A percentile compares a stretch with the other conserved stretches of the same genome.
phyloP scores from a whole-genome alignment of 2,329 filamentous ascomycete genomes.

The Cordyceps javanica region DNA sequence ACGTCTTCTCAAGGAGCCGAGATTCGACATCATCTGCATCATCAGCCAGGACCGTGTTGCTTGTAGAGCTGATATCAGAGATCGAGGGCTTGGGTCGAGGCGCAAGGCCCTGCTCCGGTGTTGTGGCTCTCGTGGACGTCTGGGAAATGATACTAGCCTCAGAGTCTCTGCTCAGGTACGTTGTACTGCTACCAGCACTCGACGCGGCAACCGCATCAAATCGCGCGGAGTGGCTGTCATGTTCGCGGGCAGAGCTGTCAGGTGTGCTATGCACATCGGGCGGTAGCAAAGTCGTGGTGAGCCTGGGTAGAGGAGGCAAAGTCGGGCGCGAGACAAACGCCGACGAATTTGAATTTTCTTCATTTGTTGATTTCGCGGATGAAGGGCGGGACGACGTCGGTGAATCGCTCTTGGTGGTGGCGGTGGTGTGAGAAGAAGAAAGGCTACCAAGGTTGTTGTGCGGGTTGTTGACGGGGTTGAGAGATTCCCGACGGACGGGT shows the following conservation, averaged over 20 bases:
- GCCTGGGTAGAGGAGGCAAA: conserved; percentile 51
- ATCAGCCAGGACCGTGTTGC: conserved; percentile 62
- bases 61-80: conserved; percentile 61
- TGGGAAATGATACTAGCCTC: conserved; percentile 75
- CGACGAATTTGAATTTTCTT: conserved; percentile 38
- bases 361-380: conserved; percentile 31
- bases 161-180: conserved; percentile 73
- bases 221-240: conserved; percentile 45
- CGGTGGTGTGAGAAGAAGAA: conserved; percentile 48
- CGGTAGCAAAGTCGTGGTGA: conserved; percentile 44
- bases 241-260: conserved; percentile 41
- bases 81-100: conserved; percentile 56
- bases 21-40: conserved; percentile 75
- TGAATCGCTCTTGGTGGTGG: conserved; percentile 27
- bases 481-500: conserved; percentile 31
- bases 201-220: conserved; percentile 68
- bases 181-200: conserved; percentile 71
- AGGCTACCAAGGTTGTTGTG: conserved; percentile 61
- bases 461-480: conserved; percentile 52
- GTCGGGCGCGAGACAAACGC: conserved; percentile 41
- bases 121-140: conserved; percentile 81
- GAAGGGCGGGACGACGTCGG: conserved; percentile 36
- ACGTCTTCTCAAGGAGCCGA: conserved; percentile 85
- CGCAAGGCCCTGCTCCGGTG: conserved; percentile 59
- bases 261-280: conserved; percentile 43